A percentile compares a stretch with the other conserved stretches of the same genome.
Conservation (phyloP, 1,284 basidiomycete species). For the Phylloporus sp. region DNA sequence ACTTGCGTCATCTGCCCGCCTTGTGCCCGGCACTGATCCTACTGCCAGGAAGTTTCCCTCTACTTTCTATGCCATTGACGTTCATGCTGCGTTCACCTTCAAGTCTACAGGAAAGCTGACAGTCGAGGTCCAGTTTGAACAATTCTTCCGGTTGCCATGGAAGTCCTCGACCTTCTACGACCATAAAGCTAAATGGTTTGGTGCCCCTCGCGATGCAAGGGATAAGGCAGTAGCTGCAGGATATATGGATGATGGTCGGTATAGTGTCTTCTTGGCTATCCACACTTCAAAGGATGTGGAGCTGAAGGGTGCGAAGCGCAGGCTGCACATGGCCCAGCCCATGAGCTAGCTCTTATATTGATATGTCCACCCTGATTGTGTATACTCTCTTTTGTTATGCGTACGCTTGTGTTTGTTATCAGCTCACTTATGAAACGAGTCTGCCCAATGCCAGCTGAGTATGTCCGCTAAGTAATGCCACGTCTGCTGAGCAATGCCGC, state of each 20-base stretch:
- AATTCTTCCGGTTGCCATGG: not conserved
- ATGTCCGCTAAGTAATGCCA: too few relatives aligned
- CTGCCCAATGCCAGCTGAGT: too few relatives aligned
- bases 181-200: not conserved
- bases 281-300: not conserved
- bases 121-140: not conserved
- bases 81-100: not conserved
- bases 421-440: too few relatives aligned
- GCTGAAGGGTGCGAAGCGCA: not conserved
- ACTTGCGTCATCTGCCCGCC: too few relatives aligned
- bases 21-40: too few relatives aligned
- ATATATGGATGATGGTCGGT: not conserved
- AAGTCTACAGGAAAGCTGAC: not conserved
- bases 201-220: not conserved
- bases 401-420: too few relatives aligned
- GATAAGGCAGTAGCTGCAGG: not conserved
- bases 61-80: not conserved
- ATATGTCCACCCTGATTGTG: too few relatives aligned
- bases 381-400: too few relatives aligned
- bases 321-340: not conserved
- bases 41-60: not conserved
- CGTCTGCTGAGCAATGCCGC: too few relatives aligned
- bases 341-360: too few relatives aligned
- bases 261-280: not conserved
- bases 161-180: not conserved